phyloP scores from a whole-genome alignment of 192 early-diverging fungal genomes.

The Entomortierella lignicola region DNA sequence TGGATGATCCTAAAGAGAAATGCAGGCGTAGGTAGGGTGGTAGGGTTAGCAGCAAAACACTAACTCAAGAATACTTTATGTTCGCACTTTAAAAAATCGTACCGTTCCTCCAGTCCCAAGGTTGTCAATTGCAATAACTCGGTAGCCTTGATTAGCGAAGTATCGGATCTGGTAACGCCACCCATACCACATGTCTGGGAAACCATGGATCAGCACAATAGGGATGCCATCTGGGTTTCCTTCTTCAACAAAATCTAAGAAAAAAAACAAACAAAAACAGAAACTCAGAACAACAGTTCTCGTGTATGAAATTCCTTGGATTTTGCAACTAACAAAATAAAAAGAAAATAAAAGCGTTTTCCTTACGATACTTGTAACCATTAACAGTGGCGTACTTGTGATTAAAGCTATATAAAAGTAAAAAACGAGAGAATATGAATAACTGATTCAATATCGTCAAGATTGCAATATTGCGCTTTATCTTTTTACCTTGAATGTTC shows the following conservation, averaged over 20 bases:
- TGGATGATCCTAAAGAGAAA: conserved; percentile 58
- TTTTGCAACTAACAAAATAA: background rate
- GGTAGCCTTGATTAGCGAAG: conserved; percentile 60
- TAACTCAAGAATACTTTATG: no score
- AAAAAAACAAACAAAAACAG: background rate
- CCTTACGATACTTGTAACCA: conserved; percentile 24
- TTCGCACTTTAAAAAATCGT: conserved; percentile 1
- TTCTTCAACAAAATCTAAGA: conserved; percentile 24
- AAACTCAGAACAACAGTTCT: background rate
- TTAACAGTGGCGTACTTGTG: conserved; percentile 17
- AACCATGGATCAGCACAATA: conserved; percentile 36
- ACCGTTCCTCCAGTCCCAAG: conserved; percentile 63
- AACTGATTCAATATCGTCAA: background rate
- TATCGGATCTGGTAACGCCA: conserved; percentile 59
- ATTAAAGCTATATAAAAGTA: conserved; percentile 18
- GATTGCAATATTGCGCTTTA: no score
- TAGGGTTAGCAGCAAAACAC: no score
- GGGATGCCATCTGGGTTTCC: conserved; percentile 8
- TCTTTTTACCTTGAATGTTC: conserved; percentile 7
- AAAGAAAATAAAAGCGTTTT: background rate
- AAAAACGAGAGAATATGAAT: background rate
- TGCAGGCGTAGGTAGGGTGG: no score
- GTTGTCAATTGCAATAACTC: conserved; percentile 64
- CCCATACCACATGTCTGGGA: conserved; percentile 52
- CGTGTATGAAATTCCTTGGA: no score